phyloP scores from a whole-genome alignment of 345 rosid genomes.

The Conringia planisiliqua region DNA sequence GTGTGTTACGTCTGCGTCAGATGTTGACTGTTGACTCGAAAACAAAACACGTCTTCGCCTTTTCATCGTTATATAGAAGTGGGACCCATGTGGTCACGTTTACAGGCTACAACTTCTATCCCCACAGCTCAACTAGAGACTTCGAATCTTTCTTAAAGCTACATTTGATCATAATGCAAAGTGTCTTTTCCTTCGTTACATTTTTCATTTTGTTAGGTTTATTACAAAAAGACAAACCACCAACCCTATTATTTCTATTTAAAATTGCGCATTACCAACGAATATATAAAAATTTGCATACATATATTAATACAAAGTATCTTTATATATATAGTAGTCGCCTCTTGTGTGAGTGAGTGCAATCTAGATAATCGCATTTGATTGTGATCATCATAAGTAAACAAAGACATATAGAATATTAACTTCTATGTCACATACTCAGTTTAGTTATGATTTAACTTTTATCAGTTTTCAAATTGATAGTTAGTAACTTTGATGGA shows the following conservation, averaged over 20 bases:
- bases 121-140: slow-evolving; percentile 32
- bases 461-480: neutral
- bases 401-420: neutral
- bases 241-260: slow-evolving; percentile 16
- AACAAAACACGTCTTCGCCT: slow-evolving; percentile 25
- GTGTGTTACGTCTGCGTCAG: slow-evolving; percentile 27
- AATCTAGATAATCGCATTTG: neutral
- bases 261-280: slow-evolving; percentile 4
- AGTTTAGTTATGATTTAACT: neutral
- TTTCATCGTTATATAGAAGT: neutral
- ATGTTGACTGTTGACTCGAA: slow-evolving; percentile 23
- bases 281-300: slow-evolving; percentile 8
- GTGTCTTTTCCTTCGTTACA: slow-evolving; percentile 26
- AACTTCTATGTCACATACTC: neutral
- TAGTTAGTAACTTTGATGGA: neutral
- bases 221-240: slow-evolving; percentile 27
- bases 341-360: slow-evolving; percentile 20
- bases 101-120: slow-evolving; percentile 22
- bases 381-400: neutral
- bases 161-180: slow-evolving; percentile 31
- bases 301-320: neutral
- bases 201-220: slow-evolving; percentile 26
- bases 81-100: slow-evolving; percentile 21
- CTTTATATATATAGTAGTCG: neutral
- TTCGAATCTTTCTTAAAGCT: slow-evolving; percentile 32